Conservation (phyloP, 208 protist genomes). For the Crithidia sp. region DNA sequence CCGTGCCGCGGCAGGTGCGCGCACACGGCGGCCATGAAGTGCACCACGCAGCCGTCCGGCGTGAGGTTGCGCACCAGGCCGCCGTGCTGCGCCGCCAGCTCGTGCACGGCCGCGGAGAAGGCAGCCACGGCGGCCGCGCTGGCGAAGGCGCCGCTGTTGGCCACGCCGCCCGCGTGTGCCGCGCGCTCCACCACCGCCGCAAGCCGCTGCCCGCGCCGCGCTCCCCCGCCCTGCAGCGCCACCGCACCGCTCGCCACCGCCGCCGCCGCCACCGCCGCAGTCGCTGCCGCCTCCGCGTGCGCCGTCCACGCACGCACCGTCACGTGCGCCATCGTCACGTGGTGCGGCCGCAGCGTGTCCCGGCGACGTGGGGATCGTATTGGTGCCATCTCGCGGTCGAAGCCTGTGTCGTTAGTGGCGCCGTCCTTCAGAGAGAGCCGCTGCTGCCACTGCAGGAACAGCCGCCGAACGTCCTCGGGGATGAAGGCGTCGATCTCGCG, state of each 20-base stretch:
- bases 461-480: background rate
- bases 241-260: too few species aligned
- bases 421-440: background rate
- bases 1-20: background rate
- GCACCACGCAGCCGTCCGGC: slow-evolving; percentile 2
- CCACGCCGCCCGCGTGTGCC: too few species aligned
- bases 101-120: background rate
- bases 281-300: too few species aligned
- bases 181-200: too few species aligned
- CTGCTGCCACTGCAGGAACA: background rate
- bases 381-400: background rate
- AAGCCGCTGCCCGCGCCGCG: background rate
- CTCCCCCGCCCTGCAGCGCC: too few species aligned
- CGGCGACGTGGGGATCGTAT: background rate
- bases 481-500: slow-evolving; percentile 8
- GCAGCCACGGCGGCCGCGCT: background rate
- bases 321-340: background rate
- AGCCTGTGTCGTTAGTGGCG: background rate
- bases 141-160: slow-evolving; percentile 20
- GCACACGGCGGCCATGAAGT: slow-evolving; percentile 10
- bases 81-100: background rate
- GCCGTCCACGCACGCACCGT: background rate
- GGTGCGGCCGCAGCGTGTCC: background rate
- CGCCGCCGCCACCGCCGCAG: too few species aligned
- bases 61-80: background rate